Conservation (phyloP, 2,329 filamentous ascomycete genomes). For the Chrysoporthe puriensis region DNA sequence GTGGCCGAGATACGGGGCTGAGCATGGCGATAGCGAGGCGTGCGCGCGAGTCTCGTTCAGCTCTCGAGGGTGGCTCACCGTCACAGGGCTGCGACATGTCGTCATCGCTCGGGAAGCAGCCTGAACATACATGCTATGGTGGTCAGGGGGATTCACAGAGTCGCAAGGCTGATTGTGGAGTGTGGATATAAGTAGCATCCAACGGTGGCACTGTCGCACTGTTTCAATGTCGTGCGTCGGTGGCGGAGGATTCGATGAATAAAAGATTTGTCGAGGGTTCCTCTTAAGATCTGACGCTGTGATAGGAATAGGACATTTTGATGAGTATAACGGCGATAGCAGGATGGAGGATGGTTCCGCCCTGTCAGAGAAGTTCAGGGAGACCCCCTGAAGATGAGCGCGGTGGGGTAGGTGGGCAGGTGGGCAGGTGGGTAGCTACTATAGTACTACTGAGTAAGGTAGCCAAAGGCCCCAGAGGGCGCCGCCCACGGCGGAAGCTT, state of each 20-base stretch:
- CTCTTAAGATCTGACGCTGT: slow-evolving; percentile 1
- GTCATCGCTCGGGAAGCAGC: not conserved
- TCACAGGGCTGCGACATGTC: not conserved
- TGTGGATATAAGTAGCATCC: not conserved
- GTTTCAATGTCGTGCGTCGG: not conserved
- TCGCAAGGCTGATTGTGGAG: not conserved
- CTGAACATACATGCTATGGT: not conserved
- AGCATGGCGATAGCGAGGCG: not conserved
- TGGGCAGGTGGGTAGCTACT: not conserved
- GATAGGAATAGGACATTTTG: slow-evolving; percentile 2
- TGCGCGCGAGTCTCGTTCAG: not conserved
- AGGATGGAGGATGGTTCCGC: not conserved
- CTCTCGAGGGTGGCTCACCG: not conserved
- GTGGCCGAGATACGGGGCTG: not conserved
- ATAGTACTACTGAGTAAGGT: not conserved
- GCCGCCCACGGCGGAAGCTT: not conserved
- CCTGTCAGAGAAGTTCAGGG: not conserved
- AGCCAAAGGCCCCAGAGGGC: not conserved
- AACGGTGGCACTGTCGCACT: not conserved
- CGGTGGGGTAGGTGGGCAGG: not conserved
- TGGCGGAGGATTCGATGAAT: not conserved
- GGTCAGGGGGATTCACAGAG: not conserved
- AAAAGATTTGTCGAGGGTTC: not conserved
- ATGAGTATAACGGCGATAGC: not conserved
- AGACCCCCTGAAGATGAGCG: not conserved